phyloP scores from a whole-genome alignment of 768 basidiomycete genomes.

The Rhodotorula sphaerocarpa region DNA sequence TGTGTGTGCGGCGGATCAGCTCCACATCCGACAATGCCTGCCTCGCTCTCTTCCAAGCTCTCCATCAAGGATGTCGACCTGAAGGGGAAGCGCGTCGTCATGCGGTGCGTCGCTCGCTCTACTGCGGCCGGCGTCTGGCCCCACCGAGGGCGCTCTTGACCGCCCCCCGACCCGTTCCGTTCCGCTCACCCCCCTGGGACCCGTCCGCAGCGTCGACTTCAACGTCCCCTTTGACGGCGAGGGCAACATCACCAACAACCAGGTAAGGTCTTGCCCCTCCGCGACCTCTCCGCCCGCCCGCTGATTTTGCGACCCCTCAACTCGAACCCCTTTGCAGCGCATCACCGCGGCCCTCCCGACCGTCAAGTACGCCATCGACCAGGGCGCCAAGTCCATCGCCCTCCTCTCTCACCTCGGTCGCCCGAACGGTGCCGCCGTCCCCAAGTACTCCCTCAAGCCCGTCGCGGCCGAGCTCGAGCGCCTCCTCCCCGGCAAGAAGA shows the following conservation, averaged over 20 bases:
- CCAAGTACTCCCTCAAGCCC: conserved; percentile 83
- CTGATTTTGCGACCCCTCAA: too few species aligned
- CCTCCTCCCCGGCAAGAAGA: conserved; percentile 55
- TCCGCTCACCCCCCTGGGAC: background rate
- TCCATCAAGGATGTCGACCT: conserved; percentile 84
- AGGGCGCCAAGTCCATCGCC: conserved; percentile 73
- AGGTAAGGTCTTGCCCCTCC: conserved; percentile 52
- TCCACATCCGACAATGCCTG: background rate
- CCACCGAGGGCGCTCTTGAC: conserved; percentile 53
- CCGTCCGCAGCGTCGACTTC: conserved; percentile 61
- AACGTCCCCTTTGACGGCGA: conserved; percentile 81
- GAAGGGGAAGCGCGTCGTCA: conserved; percentile 77
- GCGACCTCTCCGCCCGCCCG: too few species aligned
- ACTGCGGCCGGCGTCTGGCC: background rate
- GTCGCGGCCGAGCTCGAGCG: conserved; percentile 71
- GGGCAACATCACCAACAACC: conserved; percentile 89
- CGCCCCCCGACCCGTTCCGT: too few species aligned
- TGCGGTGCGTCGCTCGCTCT: conserved; percentile 49
- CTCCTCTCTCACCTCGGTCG: conserved; percentile 98
- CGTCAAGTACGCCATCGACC: conserved; percentile 80
- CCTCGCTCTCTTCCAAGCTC: conserved; percentile 53
- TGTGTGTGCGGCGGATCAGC: too few species aligned
- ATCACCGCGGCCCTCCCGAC: conserved; percentile 95
- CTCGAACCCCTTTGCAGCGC: too few species aligned
- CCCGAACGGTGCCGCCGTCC: conserved; percentile 80